A percentile compares a stretch with the other conserved stretches of the same genome.
Evolutionary conservation across 1,284 basidiomycete species (phyloP).

Genomic region (Hymenochaete sp.): DNA sequence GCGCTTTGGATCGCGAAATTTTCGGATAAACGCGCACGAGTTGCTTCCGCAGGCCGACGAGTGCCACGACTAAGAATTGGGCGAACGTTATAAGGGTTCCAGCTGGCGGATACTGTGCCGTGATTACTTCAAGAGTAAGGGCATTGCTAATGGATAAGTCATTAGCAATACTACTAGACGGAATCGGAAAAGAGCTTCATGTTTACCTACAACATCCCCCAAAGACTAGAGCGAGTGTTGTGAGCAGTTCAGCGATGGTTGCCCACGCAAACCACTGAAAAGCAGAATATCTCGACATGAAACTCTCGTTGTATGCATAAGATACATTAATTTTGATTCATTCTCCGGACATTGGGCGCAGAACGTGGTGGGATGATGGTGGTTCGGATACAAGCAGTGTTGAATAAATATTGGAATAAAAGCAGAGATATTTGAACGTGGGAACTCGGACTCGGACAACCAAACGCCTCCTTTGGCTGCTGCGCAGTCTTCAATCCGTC

Average conservation of each 20-base stretch:
- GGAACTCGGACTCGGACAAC: too few species aligned
- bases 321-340: too few species aligned
- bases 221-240: constrained; percentile 41
- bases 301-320: neutral
- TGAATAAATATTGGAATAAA: too few species aligned
- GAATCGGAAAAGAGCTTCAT: neutral
- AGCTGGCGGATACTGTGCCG: constrained; percentile 49
- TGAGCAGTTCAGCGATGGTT: constrained; percentile 32
- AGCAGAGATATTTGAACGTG: too few species aligned
- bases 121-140: constrained; percentile 60
- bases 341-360: too few species aligned
- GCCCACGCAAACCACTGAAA: neutral
- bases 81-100: constrained; percentile 80
- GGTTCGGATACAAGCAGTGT: too few species aligned
- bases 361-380: too few species aligned
- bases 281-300: neutral
- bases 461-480: neutral
- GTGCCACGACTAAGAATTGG: constrained; percentile 71
- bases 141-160: constrained; percentile 48
- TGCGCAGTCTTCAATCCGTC: neutral
- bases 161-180: constrained; percentile 16
- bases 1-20: constrained; percentile 6
- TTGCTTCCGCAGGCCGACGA: constrained; percentile 58
- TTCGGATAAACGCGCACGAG: constrained; percentile 26
- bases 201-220: constrained; percentile 55